These are phyloP conservation scores for Diatrype stigma DNA, from an alignment of 2,329 filamentous ascomycete genomes.

Conservation along the genomic window DNA sequence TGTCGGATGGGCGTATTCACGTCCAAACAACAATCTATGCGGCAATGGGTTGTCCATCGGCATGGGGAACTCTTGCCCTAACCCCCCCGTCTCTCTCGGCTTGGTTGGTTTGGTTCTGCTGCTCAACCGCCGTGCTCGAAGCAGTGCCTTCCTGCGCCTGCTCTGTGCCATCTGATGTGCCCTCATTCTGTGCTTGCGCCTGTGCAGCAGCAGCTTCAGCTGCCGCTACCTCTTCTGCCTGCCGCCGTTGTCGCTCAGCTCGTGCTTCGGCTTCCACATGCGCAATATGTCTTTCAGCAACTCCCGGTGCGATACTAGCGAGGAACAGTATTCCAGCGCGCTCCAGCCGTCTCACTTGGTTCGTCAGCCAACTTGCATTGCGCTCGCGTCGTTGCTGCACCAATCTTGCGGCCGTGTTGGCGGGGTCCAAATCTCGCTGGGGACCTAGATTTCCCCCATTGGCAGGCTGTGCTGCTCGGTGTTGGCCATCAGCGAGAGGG, in stretches of 20 bases:
- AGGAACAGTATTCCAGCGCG: slow-evolving; percentile 59
- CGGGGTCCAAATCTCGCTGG: slow-evolving; percentile 35
- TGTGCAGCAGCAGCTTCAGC: slow-evolving; percentile 30
- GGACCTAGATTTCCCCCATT: slow-evolving; percentile 15
- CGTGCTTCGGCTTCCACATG: slow-evolving; percentile 50
- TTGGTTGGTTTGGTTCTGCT: not conserved
- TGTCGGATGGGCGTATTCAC: not conserved
- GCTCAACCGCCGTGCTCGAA: not conserved
- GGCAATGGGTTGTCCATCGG: not conserved
- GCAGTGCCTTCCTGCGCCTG: not conserved
- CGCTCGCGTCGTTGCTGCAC: slow-evolving; percentile 41
- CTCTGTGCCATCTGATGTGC: slow-evolving; percentile 2
- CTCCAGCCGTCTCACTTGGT: slow-evolving; percentile 51
- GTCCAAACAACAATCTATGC: not conserved
- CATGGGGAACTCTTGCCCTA: not conserved
- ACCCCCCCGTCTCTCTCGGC: not conserved
- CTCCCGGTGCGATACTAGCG: slow-evolving; percentile 61
- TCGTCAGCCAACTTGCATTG: slow-evolving; percentile 46
- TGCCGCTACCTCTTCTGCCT: slow-evolving; percentile 37
- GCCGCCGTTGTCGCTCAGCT: slow-evolving; percentile 38
- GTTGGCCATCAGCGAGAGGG: slow-evolving; percentile 41
- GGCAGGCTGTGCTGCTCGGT: slow-evolving; percentile 22
- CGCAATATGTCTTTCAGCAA: slow-evolving; percentile 62
- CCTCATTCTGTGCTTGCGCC: slow-evolving; percentile 3
- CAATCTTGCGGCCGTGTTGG: slow-evolving; percentile 50